Base-by-base conservation (phyloP, 306 rosid genomes). In the Corylus americana region DNA sequence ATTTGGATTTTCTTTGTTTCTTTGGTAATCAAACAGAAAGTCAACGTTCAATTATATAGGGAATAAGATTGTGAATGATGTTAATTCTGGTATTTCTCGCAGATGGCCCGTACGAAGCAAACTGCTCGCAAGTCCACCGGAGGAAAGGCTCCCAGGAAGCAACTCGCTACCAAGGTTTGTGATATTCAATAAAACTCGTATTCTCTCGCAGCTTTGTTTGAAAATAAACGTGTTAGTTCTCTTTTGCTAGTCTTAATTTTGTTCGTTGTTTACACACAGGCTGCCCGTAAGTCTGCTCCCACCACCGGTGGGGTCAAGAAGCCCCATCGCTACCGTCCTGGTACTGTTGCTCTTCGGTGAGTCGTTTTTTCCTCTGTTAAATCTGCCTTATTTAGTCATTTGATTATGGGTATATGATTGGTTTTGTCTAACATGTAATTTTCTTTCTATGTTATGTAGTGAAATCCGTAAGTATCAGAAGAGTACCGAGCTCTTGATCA, bases 51-150 rank as follows among this genome's bases (percentile, higher is more conserved):
- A 67, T 64, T 59, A 27, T 4, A 59, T 22, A 22, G 7, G 20
- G n/a, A 2, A 11, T 4, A 18, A 48, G 11, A 16, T 29, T 17
- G 20, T 49, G 20, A 44, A 2, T 42, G 20, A 16, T 78, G 12
- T 1, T 27, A 54, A 44, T 39, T 6, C 10, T 51, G 0, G 6
- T 3, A 6, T 27, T 31, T 8, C 0, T 57, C 51, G 17, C 63
- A 94, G 96, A 94, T 94, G 98, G 98, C 98, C 47, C 98, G 98
- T 94, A 94, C 98, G 0, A 94, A 94, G 88, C 98, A 94, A 89
- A 94, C 98, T 20, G 98, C 98, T 61, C 98, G 98, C 1, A 94
- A 94, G 85, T 94, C 98, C 0, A 94, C 98, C 0, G 97, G 98
- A 78, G 98, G 98, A 74, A 94, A 94, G 78, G 98, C 98, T 11